phyloP scores from a whole-genome alignment of 768 basidiomycete species.

The Austroboletus festivus region DNA sequence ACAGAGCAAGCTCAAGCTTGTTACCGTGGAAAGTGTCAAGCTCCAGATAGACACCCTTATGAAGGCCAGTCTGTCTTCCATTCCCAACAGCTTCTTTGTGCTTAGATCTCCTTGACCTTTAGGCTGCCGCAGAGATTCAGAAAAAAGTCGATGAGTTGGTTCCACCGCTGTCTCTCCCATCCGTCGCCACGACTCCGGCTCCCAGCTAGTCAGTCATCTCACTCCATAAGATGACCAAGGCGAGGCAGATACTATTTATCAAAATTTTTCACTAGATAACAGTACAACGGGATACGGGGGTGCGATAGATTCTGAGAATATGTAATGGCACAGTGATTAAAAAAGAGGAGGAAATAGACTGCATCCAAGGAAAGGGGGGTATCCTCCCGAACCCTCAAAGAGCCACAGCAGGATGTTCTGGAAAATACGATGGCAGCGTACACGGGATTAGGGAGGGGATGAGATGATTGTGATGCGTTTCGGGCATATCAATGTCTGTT shows the following conservation, averaged over 20 bases:
- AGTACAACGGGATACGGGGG: conserved; percentile 26
- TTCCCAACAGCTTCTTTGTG: background rate
- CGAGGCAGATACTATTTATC: conserved; percentile 11
- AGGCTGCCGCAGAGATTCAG: conserved; percentile 72
- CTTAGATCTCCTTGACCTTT: conserved; percentile 12
- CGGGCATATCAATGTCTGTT: background rate
- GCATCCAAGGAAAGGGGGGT: conserved; percentile 22
- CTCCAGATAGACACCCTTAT: conserved; percentile 71
- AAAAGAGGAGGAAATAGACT: conserved; percentile 13
- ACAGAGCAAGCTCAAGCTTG: conserved; percentile 69
- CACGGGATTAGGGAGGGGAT: conserved; percentile 9
- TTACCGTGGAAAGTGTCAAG: conserved; percentile 76
- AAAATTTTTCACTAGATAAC: conserved; percentile 26
- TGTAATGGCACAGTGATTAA: conserved; percentile 22
- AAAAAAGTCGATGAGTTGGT: conserved; percentile 74
- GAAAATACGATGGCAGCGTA: conserved; percentile 15
- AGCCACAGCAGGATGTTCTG: conserved; percentile 13
- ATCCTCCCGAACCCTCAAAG: conserved; percentile 24
- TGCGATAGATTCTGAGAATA: conserved; percentile 23
- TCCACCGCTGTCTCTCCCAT: conserved; percentile 32
- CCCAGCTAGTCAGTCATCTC: conserved; percentile 14
- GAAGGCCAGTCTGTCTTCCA: conserved; percentile 47
- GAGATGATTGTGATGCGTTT: conserved; percentile 11
- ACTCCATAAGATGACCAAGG: no score
- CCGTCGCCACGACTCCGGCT: conserved; percentile 26